These are phyloP conservation scores for Fraxinus americana DNA, from an alignment of 257 asterid genomes.

Conservation along the genomic window DNA sequence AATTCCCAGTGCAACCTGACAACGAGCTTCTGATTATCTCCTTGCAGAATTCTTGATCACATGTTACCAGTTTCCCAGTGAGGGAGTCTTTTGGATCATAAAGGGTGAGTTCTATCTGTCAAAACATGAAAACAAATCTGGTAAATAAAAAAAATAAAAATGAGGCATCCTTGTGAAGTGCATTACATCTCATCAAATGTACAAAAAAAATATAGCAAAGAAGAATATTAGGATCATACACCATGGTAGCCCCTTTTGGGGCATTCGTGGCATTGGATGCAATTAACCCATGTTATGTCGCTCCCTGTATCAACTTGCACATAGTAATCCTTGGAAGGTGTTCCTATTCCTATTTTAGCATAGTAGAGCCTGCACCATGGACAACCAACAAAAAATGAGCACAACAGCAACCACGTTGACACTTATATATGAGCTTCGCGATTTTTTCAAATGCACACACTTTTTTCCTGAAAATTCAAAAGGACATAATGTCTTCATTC, in stretches of 20 bases:
- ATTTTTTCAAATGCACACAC: neutral
- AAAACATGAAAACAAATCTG: constrained; percentile 27
- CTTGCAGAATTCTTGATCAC: constrained; percentile 66
- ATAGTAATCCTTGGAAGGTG: constrained; percentile 88
- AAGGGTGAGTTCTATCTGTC: constrained; percentile 86
- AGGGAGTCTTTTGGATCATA: constrained; percentile 76
- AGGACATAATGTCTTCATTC: neutral
- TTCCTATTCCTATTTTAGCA: constrained; percentile 94
- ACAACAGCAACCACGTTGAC: neutral
- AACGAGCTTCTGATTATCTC: constrained; percentile 57
- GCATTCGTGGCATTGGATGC: constrained; percentile 87
- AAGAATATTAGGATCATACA: constrained; percentile 53
- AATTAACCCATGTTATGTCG: constrained; percentile 96
- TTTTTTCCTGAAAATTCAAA: constrained; percentile 16
- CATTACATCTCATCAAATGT: constrained; percentile 15
- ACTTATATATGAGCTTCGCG: constrained; percentile 4
- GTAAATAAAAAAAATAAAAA: constrained; percentile 12
- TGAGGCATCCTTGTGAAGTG: constrained; percentile 9
- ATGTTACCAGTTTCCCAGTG: constrained; percentile 66
- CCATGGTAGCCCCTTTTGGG: constrained; percentile 90
- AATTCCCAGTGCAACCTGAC: constrained; percentile 65
- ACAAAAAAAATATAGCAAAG: constrained; percentile 20
- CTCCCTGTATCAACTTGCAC: constrained; percentile 99
- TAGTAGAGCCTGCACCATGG: constrained; percentile 82
- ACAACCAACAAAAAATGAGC: constrained; percentile 28